Base-by-base conservation (phyloP, 768 basidiomycete genomes). In the Tremella fuciformis region DNA sequence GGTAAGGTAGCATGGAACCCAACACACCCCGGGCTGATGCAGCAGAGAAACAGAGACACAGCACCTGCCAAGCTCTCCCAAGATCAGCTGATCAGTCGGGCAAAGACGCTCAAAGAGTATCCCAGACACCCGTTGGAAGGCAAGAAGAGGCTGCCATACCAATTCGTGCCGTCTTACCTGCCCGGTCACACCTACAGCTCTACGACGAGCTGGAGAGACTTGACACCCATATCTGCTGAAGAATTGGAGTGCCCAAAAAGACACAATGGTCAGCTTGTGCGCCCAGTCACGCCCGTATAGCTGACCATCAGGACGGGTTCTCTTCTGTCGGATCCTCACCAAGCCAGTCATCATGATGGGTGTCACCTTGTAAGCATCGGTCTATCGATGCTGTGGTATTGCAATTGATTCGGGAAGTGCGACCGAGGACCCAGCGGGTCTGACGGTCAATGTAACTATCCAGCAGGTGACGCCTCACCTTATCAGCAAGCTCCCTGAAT, bases 291-390 rank as follows among this genome's bases (percentile, higher is more conserved):
- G 11, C 29, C 6, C 4, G 11, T 34, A 34, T n/a, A 34, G 29
- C 42, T 46, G 42, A 46, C 22, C 4, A 15, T 6, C 42, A 22
- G 42, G 42, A 6, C 22, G 42, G n/a, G 49, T 50, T 13, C 25
- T 58, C 1, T 13, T 58, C 18, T 58, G 56, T 39, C 47, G 56
- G 38, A 39, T 58, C 2, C 21, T 58, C 6, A 41, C 48, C 19
- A 19, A 7, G 15, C 21, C 39, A 2, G 19, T 22, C 16, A 26
- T 58, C 7, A 49, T 19, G 2, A 24, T 2, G 1, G 50, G 50
- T 19, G 16, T 58, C 16, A 51, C 3, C 47, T 50, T 58, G 56
- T 58, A 38, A 58, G 56, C 37, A 13, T n/a, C 18, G 13, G 16
- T 13, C 19, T 39, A 8, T 34, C 16, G 6, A n/a, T 29, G 25